Base-by-base conservation (phyloP, 108 stramenopile species). In the Fistulifera pelliculosa region DNA sequence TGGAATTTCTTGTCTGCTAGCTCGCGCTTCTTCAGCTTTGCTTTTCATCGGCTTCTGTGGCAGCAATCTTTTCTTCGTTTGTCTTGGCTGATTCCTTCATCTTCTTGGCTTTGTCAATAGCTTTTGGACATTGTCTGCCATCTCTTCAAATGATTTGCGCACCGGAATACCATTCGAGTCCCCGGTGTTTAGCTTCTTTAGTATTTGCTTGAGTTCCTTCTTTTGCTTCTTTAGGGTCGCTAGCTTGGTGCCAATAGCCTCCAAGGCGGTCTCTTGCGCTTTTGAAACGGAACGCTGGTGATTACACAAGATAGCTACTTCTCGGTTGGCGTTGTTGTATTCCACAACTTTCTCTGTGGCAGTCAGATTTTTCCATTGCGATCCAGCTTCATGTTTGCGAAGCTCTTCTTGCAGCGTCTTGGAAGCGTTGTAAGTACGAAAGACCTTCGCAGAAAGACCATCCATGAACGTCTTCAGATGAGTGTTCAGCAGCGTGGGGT, bases 391-490 rank as follows among this genome's bases (percentile, higher is more conserved):
- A 6, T 84, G 80, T 48, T 87, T 84, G 7, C 83, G 71, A 24
- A 99, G 69, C 73, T 99, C 93, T 57, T 92, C 80, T 60, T 99
- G 94, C 41, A 99, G 73, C 12, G 99, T 99, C 39, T 91, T 85
- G 25, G 94, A 94, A 2, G 99, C 99, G 73, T 99, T 99, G 88
- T 96, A 98, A 38, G 99, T 99, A 93, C 99, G 96, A 70, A 99
- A 99, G 0, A 99, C 99, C 64, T 99, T 99, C 53, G 99, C 99
- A n/a, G 94, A 83, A 8, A 99, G 76, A 0, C 99, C 99, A 15
- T 95, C 93, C 99, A 99, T 99, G 53, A 97, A 86, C 8, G 72
- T 69, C 58, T 96, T 93, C 54, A 98, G 76, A 58, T 98, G 94
- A 21, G 70, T 69, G 77, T 98, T 98, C 52, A 98, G 75, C 56